Percentiles rank a stretch among this genome's conserved stretches.
These are phyloP conservation scores for Scenedesmus sp. DNA, from an alignment of 163 green algal genomes.

Conservation along the genomic window DNA sequence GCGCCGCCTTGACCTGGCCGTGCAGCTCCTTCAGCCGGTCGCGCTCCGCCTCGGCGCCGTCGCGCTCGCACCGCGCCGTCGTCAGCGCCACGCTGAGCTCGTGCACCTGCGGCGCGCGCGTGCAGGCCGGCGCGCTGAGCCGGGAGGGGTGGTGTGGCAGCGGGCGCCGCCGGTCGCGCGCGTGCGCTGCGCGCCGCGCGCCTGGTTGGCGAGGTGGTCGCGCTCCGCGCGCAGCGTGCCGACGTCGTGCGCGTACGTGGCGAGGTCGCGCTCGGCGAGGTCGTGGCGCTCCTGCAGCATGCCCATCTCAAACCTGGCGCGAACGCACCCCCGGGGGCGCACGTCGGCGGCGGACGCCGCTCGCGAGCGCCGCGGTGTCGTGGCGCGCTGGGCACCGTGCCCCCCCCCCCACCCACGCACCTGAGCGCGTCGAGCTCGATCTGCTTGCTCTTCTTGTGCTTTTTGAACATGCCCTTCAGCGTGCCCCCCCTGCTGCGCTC, in stretches of 20 bases:
- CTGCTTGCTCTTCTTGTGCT: constrained; percentile 39
- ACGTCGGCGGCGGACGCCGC: neutral
- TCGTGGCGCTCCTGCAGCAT: constrained; percentile 40
- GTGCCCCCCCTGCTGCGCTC: constrained; percentile 15
- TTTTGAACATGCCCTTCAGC: constrained; percentile 38
- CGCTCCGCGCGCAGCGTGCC: constrained; percentile 22
- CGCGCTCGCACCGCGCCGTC: neutral
- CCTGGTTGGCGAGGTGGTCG: constrained; percentile 32
- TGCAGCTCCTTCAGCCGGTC: constrained; percentile 38
- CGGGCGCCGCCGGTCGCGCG: neutral
- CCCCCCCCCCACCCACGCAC: neutral
- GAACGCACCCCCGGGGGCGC: neutral
- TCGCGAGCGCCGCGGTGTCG: too few relatives aligned
- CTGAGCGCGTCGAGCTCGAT: constrained; percentile 46
- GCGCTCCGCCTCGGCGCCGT: constrained; percentile 12
- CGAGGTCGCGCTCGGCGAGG: constrained; percentile 8
- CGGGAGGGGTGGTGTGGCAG: neutral
- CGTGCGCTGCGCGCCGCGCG: neutral
- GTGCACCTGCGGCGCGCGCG: constrained; percentile 10
- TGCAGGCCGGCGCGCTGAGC: neutral
- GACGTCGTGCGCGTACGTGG: constrained; percentile 14
- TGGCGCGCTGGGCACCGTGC: neutral
- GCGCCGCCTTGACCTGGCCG: constrained; percentile 43
- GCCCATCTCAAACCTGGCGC: constrained; percentile 47
- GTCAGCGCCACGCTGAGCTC: constrained; percentile 11